Conservation (phyloP, 2,329 filamentous ascomycete species). For the Colletotrichum camelliae region DNA sequence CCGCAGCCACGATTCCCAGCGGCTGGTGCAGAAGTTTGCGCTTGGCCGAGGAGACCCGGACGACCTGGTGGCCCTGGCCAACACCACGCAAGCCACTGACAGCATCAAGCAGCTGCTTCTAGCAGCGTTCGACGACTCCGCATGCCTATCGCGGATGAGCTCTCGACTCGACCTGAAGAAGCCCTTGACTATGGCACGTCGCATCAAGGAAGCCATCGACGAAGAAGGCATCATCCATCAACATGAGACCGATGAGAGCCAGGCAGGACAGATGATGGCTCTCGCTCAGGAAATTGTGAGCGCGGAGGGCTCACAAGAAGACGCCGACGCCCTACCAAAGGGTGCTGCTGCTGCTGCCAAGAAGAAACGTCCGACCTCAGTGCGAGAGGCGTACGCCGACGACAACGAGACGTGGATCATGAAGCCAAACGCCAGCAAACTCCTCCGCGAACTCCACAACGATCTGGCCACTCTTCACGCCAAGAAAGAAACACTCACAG, state of each 20-base stretch:
- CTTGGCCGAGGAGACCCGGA: conserved; percentile 91
- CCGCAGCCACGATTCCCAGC: conserved; percentile 83
- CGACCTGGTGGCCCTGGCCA: conserved; percentile 83
- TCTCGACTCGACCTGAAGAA: conserved; percentile 69
- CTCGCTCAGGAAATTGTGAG: conserved; percentile 76
- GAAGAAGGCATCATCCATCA: conserved; percentile 87
- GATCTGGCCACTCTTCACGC: conserved; percentile 64
- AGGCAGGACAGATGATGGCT: conserved; percentile 72
- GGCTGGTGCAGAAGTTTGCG: conserved; percentile 92
- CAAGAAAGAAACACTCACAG: conserved; percentile 66
- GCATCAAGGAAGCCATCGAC: conserved; percentile 82
- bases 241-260: conserved; percentile 77
- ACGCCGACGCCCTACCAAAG: conserved; percentile 60
- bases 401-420: conserved; percentile 69
- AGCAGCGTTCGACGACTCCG: conserved; percentile 23
- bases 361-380: conserved; percentile 49
- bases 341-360: conserved; percentile 37
- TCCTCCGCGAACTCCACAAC: conserved; percentile 70
- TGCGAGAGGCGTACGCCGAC: conserved; percentile 64
- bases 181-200: conserved; percentile 70
- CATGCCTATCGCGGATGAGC: conserved; percentile 51
- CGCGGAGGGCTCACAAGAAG: conserved; percentile 67
- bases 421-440: conserved; percentile 70
- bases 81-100: conserved; percentile 77
- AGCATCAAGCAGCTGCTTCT: conserved; percentile 62